Evolutionary conservation across 805 yeast genomes (phyloP).

Genomic region (Diddensiella transvaalensis): DNA sequence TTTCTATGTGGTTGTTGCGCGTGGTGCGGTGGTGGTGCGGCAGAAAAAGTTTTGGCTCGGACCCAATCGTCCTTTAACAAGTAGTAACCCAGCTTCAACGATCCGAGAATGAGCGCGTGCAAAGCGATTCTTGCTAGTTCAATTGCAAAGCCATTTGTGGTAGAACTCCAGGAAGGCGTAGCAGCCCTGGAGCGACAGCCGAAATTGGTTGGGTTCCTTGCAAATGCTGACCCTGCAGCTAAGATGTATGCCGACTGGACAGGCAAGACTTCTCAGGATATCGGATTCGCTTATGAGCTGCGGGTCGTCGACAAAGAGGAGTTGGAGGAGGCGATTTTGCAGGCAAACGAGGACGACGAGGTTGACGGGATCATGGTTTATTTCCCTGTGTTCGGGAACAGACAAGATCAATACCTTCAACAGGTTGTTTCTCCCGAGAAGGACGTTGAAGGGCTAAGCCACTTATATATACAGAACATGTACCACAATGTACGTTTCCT

Average conservation of each 20-base stretch:
- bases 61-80: neutral
- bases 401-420: constrained; percentile 93
- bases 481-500: constrained; percentile 87
- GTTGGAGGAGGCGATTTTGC: constrained; percentile 75
- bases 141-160: constrained; percentile 76
- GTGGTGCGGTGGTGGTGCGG: no score
- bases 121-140: constrained; percentile 77
- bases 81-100: no score
- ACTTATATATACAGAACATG: constrained; percentile 86
- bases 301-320: constrained; percentile 72
- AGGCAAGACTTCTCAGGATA: constrained; percentile 76
- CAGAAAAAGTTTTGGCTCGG: no score
- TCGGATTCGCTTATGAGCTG: constrained; percentile 84
- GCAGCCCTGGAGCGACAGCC: constrained; percentile 55
- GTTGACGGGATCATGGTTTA: constrained; percentile 95
- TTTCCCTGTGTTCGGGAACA: constrained; percentile 94
- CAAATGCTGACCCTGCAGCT: constrained; percentile 94
- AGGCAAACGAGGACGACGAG: constrained; percentile 70
- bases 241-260: constrained; percentile 96
- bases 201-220: constrained; percentile 82
- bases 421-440: constrained; percentile 88
- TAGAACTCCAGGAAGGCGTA: constrained; percentile 65
- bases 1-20: no score
- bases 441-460: constrained; percentile 95
- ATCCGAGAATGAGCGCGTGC: neutral